Percentiles rank a stretch among this genome's conserved stretches.
phyloP scores from a whole-genome alignment of 148 eudicot species.

The Amaranthus palmeri region DNA sequence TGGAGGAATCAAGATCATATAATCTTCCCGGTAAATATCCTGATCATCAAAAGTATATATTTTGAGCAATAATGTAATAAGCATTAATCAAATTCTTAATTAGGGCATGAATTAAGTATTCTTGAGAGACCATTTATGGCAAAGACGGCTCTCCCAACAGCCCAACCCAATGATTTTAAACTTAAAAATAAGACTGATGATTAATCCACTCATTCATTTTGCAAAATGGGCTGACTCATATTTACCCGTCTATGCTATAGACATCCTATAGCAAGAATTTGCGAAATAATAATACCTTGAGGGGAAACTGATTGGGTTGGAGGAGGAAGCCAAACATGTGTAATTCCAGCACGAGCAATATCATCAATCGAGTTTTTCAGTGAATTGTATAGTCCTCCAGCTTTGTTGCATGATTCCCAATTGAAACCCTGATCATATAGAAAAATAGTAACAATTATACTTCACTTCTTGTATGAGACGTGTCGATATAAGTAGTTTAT shows the following conservation, averaged over 20 bases:
- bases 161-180: too few species aligned
- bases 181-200: too few species aligned
- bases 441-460: too few species aligned
- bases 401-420: constrained; percentile 57
- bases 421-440: constrained; percentile 53
- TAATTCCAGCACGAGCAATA: constrained; percentile 55
- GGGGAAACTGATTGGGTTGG: constrained; percentile 59
- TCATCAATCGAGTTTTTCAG: constrained; percentile 36
- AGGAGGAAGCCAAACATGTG: constrained; percentile 88
- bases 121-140: too few species aligned
- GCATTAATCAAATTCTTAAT: background rate
- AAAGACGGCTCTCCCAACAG: too few species aligned
- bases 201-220: too few species aligned
- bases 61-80: background rate
- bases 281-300: constrained; percentile 44
- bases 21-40: constrained; percentile 16
- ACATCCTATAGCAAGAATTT: too few species aligned
- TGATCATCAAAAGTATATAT: background rate
- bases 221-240: too few species aligned
- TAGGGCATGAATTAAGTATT: background rate
- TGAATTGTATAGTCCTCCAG: constrained; percentile 64
- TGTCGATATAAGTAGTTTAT: too few species aligned
- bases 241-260: too few species aligned
- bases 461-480: too few species aligned
- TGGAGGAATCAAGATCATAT: constrained; percentile 13